Conservation (phyloP, 1,139 yeast species). For the Suhomyces bokatorum region DNA sequence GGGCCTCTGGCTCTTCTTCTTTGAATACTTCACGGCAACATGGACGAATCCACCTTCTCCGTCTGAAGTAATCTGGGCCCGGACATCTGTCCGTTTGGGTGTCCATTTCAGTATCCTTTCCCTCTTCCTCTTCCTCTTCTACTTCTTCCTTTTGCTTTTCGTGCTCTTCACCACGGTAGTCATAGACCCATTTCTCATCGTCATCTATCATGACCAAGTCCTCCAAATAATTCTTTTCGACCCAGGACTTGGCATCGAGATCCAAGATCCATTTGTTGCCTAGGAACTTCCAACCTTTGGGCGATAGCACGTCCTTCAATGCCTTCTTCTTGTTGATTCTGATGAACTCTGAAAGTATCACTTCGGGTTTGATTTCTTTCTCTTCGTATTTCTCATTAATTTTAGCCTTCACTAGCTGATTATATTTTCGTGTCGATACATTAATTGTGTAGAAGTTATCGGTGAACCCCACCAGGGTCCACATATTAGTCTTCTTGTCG, state of each 20-base stretch:
- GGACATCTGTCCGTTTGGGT: background rate
- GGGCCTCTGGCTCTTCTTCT: conserved; percentile 1
- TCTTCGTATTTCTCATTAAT: conserved; percentile 12
- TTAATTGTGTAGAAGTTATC: conserved; percentile 53
- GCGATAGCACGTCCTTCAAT: conserved; percentile 49
- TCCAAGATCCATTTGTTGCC: conserved; percentile 57
- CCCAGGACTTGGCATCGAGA: conserved; percentile 61
- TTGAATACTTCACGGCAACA: conserved; percentile 27
- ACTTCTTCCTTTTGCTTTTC: too few species aligned
- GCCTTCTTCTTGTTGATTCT: conserved; percentile 22
- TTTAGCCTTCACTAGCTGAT: conserved; percentile 7
- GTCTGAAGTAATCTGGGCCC: conserved; percentile 24
- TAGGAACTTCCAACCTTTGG: conserved; percentile 56
- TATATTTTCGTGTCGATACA: conserved; percentile 27
- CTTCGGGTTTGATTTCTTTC: conserved; percentile 3
- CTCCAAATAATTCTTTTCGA: conserved; percentile 44
- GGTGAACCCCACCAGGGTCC: conserved; percentile 62
- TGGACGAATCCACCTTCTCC: conserved; percentile 56
- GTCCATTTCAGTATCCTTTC: background rate
- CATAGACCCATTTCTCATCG: conserved; percentile 81
- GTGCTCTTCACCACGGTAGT: conserved; percentile 31
- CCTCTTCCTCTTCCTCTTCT: too few species aligned
- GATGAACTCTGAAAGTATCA: conserved; percentile 1
- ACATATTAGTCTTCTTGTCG: conserved; percentile 49
- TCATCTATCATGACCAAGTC: conserved; percentile 61